Conservation (phyloP, 371 early-diverging fungal species). For the Apophysomyces elegans region DNA sequence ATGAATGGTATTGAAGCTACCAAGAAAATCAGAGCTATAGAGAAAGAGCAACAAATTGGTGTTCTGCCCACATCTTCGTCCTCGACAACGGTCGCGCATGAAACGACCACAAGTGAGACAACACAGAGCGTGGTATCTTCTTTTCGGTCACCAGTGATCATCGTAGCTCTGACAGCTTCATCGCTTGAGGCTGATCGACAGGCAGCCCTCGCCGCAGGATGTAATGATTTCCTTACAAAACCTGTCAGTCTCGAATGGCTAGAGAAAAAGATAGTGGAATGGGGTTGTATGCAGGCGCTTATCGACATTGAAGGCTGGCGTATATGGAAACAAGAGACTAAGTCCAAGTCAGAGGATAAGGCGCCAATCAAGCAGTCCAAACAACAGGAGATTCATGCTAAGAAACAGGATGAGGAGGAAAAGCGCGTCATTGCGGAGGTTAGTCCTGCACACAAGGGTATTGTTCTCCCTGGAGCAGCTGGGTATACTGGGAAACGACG, state of each 20-base stretch:
- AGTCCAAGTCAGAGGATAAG: conserved; percentile 9
- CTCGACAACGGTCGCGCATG: conserved; percentile 11
- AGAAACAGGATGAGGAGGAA: not conserved
- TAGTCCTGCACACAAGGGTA: conserved; percentile 15
- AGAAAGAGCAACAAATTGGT: conserved; percentile 60
- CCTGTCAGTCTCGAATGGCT: conserved; percentile 81
- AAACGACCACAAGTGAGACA: not conserved
- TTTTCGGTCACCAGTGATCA: conserved; percentile 74
- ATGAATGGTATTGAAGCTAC: conserved; percentile 82
- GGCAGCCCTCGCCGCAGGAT: conserved; percentile 79
- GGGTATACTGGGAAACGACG: conserved; percentile 9
- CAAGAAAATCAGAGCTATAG: conserved; percentile 64
- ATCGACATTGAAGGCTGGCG: conserved; percentile 82
- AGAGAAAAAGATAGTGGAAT: conserved; percentile 81
- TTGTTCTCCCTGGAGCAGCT: conserved; percentile 22
- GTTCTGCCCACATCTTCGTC: conserved; percentile 44
- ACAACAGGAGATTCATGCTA: not conserved
- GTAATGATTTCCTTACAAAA: conserved; percentile 86
- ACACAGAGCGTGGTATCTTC: conserved; percentile 31
- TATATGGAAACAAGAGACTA: conserved; percentile 53
- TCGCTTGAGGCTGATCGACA: conserved; percentile 71
- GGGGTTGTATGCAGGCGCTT: conserved; percentile 89
- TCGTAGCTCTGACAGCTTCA: conserved; percentile 84
- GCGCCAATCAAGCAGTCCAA: not conserved
- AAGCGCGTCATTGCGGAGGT: conserved; percentile 11